Conservation (phyloP, 1,284 basidiomycete species). For the Ceratobasidium sp. region DNA sequence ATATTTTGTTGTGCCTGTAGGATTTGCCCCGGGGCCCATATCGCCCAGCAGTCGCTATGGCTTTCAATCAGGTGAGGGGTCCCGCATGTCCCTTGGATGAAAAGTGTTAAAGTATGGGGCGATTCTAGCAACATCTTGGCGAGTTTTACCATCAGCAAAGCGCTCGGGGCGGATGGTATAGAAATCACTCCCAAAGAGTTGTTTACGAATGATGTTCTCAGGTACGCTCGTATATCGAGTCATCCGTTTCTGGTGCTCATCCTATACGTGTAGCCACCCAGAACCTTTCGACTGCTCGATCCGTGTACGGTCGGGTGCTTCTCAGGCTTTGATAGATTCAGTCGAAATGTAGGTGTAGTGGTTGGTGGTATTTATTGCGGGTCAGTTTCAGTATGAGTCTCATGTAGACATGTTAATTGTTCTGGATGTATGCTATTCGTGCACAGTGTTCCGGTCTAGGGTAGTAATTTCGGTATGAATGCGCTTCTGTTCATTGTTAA, state of each 20-base stretch:
- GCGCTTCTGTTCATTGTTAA: too few relatives aligned
- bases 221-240: neutral
- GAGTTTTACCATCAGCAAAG: slow-evolving; percentile 2
- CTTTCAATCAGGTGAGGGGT: slow-evolving; percentile 11
- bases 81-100: neutral
- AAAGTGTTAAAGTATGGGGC: neutral
- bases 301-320: neutral
- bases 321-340: neutral
- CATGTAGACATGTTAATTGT: too few relatives aligned
- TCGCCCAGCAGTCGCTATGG: slow-evolving; percentile 28
- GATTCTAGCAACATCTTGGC: slow-evolving; percentile 27
- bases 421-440: too few relatives aligned
- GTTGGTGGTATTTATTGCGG: too few relatives aligned
- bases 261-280: neutral
- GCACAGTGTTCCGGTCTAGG: too few relatives aligned
- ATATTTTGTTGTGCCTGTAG: neutral
- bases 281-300: slow-evolving; percentile 21
- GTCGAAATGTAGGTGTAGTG: neutral
- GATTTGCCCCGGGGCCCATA: slow-evolving; percentile 17
- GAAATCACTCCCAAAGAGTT: neutral
- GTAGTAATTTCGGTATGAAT: too few relatives aligned
- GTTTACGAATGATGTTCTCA: slow-evolving; percentile 11
- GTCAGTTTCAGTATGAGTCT: too few relatives aligned
- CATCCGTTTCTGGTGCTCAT: neutral
- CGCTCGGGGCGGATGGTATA: neutral